Percentiles rank a stretch among this genome's conserved stretches.
phyloP scores from a whole-genome alignment of 1,284 basidiomycete genomes.

The Dichomitus squalens region DNA sequence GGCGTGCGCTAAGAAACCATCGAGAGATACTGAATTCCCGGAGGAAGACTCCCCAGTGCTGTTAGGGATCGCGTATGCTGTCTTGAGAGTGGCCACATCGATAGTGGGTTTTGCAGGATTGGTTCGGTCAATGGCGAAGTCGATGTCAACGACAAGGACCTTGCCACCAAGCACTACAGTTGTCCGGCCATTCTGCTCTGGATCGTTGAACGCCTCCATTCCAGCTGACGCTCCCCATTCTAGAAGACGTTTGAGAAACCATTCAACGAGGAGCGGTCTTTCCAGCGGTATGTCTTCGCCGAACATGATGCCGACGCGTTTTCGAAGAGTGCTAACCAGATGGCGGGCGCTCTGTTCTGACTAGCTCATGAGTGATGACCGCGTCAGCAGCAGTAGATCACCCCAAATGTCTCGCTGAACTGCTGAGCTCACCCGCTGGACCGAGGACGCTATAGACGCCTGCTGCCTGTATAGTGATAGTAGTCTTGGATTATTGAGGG shows the following conservation, averaged over 20 bases:
- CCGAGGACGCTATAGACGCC: slow-evolving; percentile 49
- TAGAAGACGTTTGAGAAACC: slow-evolving; percentile 59
- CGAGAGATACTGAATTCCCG: slow-evolving; percentile 58
- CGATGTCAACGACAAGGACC: slow-evolving; percentile 75
- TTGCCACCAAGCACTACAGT: slow-evolving; percentile 72
- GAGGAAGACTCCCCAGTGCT: slow-evolving; percentile 40
- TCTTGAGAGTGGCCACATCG: slow-evolving; percentile 59
- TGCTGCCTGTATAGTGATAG: slow-evolving; percentile 68
- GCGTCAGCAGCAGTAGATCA: neutral
- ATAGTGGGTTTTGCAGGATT: slow-evolving; percentile 42
- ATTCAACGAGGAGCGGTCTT: slow-evolving; percentile 44
- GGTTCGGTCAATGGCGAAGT: slow-evolving; percentile 51
- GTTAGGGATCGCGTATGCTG: slow-evolving; percentile 67
- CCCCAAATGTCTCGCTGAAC: neutral
- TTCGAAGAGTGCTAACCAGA: slow-evolving; percentile 46
- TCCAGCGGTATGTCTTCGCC: slow-evolving; percentile 65
- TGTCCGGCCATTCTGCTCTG: slow-evolving; percentile 48
- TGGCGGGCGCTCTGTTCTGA: slow-evolving; percentile 53
- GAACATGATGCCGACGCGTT: slow-evolving; percentile 48
- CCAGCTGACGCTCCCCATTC: slow-evolving; percentile 62
- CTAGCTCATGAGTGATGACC: slow-evolving; percentile 31
- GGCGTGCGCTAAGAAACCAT: slow-evolving; percentile 57
- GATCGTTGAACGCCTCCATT: slow-evolving; percentile 74
- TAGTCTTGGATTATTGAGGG: slow-evolving; percentile 63
- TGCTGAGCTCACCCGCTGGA: slow-evolving; percentile 46